Percentiles rank a stretch among this genome's conserved stretches.
These are phyloP conservation scores for Saraca asoca DNA, from an alignment of 331 rosid species.

Conservation along the genomic window DNA sequence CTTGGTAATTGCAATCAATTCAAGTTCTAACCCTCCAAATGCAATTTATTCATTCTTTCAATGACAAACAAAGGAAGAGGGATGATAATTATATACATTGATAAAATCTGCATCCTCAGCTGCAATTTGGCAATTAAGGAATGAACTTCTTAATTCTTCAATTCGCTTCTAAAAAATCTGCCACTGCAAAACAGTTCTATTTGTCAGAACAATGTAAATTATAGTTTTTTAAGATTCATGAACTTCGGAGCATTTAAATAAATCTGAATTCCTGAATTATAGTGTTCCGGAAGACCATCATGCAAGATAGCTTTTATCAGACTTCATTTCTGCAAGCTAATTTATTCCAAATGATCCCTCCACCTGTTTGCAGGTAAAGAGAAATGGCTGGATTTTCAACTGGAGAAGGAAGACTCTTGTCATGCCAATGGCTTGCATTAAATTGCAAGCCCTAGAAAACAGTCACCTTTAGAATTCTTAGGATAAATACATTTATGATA, in stretches of 20 bases:
- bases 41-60: too few species aligned
- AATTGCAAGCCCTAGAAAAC: not conserved
- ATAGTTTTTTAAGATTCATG: not conserved
- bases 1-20: too few species aligned
- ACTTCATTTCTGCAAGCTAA: not conserved
- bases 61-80: too few species aligned
- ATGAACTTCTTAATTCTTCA: conserved; percentile 6
- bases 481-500: not conserved
- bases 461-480: too few species aligned
- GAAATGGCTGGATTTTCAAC: too few species aligned
- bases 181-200: conserved; percentile 16
- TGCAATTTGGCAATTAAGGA: not conserved
- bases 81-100: not conserved
- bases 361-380: not conserved
- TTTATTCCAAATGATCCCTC: not conserved
- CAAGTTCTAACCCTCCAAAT: too few species aligned
- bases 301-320: not conserved
- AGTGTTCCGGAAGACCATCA: not conserved
- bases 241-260: not conserved
- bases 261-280: not conserved
- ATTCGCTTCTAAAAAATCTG: conserved; percentile 31
- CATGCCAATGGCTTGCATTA: not conserved
- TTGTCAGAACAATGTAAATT: not conserved
- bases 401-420: not conserved
- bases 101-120: not conserved